Conservation (phyloP, 2,329 filamentous ascomycete species). For the Trichoderma lentiforme region DNA sequence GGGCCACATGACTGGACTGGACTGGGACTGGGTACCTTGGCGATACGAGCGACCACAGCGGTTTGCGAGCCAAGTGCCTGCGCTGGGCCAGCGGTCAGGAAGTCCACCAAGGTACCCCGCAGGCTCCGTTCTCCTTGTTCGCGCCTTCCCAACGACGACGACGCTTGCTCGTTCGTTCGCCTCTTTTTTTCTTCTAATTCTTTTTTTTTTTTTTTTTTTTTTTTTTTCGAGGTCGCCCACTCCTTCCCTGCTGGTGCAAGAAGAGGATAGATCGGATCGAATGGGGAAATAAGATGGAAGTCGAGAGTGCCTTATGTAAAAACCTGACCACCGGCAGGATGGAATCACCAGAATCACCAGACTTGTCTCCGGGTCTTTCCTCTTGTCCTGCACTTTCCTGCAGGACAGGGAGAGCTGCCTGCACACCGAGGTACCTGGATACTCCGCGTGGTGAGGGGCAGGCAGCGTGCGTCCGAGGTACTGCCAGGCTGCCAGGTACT, state of each 20-base stretch:
- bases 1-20: not conserved
- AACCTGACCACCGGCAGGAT: not conserved
- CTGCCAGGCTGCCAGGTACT: not conserved
- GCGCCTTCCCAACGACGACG: not conserved
- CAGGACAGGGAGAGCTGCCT: not conserved
- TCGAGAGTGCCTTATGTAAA: not conserved
- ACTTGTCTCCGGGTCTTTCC: not conserved
- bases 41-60: not conserved
- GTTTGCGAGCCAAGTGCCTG: not conserved
- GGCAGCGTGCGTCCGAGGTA: not conserved
- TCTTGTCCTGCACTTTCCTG: not conserved
- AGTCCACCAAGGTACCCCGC: conserved; percentile 10
- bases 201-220: not conserved
- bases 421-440: not conserved
- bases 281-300: not conserved
- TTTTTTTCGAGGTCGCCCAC: not conserved
- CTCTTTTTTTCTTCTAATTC: not conserved
- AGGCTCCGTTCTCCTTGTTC: not conserved
- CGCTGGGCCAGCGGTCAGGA: conserved; percentile 1
- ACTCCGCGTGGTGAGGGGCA: not conserved
- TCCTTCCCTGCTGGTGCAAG: not conserved
- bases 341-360: conserved; percentile 2
- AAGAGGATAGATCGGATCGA: not conserved
- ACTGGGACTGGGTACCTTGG: not conserved
- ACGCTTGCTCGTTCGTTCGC: not conserved